Base-by-base conservation (phyloP, 345 rosid genomes). In the Litchi chinensis region DNA sequence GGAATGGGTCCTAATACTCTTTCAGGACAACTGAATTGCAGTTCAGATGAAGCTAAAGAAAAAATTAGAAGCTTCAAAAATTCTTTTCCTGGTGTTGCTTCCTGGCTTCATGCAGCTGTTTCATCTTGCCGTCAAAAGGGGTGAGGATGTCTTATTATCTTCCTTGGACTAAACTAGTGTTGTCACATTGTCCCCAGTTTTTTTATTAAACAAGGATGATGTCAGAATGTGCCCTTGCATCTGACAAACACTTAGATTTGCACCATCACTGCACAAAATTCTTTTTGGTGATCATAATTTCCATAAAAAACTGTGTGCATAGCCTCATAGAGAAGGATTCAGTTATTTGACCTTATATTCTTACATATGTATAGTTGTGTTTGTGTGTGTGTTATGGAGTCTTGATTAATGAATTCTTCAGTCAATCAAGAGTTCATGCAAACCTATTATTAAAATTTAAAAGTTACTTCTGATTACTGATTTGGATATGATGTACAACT, bases 1-100 rank as follows among this genome's bases (percentile, higher is more conserved):
- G 99, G 99, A 82, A 95, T 95, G 99, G 99, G 99, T 78, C 92
- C 99, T 73, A 92, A 87, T 43, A 83, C 85, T 79, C 97, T 95
- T 79, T 89, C 97, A 40, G 93, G 93, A 80, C 98, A 95, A 85
- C 88, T 95, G 81, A 89, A 87, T 71, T 95, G 98, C 86, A 89
- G 87, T 80, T 75, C 91, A 26, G 93, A 91, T 76, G 98, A 88
- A 88, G 99, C 99, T 77, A 85, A 87, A 74, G 93, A 87, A 75
- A 95, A 91, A 88, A 95, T 94, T 76, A 84, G 81, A 88, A 88
- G 91, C 86, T 92, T 95, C 79, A 92, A 94, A 88, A 87, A 84
- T 83, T 82, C 86, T 77, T 95, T 94, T 88, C 97, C 98, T 77
- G 95, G 91, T 12, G 91, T 95, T 81, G 93, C 86, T 70, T 87